Percentiles rank a stretch among this genome's conserved stretches.
phyloP scores from a whole-genome alignment of 495 filamentous ascomycete genomes.

The Penicillium mononematosum region DNA sequence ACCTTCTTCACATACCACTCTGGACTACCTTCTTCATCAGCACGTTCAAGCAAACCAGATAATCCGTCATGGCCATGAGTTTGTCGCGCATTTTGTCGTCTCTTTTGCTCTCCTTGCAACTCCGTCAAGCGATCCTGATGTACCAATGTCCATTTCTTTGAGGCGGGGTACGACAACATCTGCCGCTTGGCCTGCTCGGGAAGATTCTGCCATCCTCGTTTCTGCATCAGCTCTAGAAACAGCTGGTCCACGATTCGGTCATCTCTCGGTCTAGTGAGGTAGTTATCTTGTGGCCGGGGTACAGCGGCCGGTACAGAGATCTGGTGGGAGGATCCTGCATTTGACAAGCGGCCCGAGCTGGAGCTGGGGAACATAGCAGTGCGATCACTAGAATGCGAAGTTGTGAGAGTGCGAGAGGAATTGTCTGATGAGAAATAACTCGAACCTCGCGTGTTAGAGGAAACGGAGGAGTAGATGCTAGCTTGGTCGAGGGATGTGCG shows the following conservation, averaged over 20 bases:
- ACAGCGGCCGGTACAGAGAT: conserved; percentile 44
- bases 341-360: conserved; percentile 36
- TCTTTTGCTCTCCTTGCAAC: conserved; percentile 91
- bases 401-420: conserved; percentile 59
- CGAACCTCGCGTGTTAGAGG: conserved; percentile 60
- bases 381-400: conserved; percentile 45
- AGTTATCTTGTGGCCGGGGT: conserved; percentile 49
- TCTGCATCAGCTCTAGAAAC: conserved; percentile 92
- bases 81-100: conserved; percentile 65
- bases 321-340: conserved; percentile 32
- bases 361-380: conserved; percentile 29
- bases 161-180: conserved; percentile 89
- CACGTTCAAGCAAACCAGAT: conserved; percentile 64
- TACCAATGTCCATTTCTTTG: conserved; percentile 97
- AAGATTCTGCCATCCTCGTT: conserved; percentile 92
- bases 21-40: conserved; percentile 91
- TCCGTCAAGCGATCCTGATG: conserved; percentile 93
- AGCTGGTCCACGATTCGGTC: conserved; percentile 87
- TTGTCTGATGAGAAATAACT: conserved; percentile 61
- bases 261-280: conserved; percentile 71
- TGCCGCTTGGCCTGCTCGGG: conserved; percentile 94
- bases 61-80: conserved; percentile 62
- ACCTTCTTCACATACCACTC: conserved; percentile 98
- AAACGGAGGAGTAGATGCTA: conserved; percentile 61
- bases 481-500: conserved; percentile 68